phyloP scores from a whole-genome alignment of 495 filamentous ascomycete genomes.

The Penicillium diatomitis region DNA sequence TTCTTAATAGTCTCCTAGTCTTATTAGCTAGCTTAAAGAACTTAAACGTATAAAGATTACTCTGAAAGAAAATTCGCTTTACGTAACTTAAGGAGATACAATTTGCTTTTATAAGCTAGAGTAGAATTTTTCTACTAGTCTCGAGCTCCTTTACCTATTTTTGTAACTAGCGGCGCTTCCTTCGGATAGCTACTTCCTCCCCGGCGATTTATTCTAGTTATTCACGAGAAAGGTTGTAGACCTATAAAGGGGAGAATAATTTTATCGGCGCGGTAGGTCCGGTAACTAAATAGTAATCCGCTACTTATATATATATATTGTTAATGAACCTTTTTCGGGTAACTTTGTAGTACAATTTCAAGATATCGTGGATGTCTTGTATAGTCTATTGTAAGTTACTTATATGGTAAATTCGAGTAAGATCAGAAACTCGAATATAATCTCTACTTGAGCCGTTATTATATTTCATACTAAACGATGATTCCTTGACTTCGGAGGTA shows the following conservation, averaged over 20 bases:
- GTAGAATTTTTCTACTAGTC: neutral
- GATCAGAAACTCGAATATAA: no score
- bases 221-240: constrained; percentile 23
- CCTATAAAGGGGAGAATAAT: constrained; percentile 27
- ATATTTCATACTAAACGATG: no score
- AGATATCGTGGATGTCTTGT: constrained; percentile 47
- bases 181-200: constrained; percentile 24
- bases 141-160: constrained; percentile 32
- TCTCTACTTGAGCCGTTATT: no score
- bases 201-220: constrained; percentile 39
- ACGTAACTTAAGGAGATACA: no score
- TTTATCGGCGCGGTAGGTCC: constrained; percentile 25
- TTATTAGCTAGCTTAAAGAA: no score
- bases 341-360: constrained; percentile 54
- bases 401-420: no score
- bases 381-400: no score
- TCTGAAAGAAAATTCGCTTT: no score
- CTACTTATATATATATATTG: constrained; percentile 38
- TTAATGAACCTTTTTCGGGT: constrained; percentile 49
- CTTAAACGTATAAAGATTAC: no score
- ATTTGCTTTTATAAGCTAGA: no score
- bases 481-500: no score
- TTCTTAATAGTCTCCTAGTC: no score
- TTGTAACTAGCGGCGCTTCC: constrained; percentile 23
- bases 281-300: constrained; percentile 24